Evolutionary conservation across 169 alveolate species (phyloP).

Genomic region (Cryptosporidium canis): DNA sequence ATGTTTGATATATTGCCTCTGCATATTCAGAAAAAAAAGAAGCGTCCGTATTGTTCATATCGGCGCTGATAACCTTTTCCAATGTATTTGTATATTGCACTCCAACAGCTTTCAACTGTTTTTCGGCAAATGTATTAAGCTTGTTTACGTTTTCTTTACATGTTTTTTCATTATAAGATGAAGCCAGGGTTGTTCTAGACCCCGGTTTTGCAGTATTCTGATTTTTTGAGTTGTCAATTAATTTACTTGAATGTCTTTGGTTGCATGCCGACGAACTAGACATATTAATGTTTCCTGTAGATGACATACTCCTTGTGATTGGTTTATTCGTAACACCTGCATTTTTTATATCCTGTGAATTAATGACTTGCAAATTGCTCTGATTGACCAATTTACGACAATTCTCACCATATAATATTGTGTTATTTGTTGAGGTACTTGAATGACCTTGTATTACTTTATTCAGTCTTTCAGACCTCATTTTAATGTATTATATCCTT

Average conservation of each 20-base stretch:
- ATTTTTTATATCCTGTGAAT: slow-evolving; percentile 36
- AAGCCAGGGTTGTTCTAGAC: background rate
- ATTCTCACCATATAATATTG: slow-evolving; percentile 29
- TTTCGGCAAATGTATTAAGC: slow-evolving; percentile 39
- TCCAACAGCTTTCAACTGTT: slow-evolving; percentile 44
- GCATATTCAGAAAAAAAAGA: slow-evolving; percentile 68
- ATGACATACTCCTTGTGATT: slow-evolving; percentile 64
- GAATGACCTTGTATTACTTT: slow-evolving; percentile 31
- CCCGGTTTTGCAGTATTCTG: slow-evolving; percentile 30
- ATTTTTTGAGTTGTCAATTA: slow-evolving; percentile 15
- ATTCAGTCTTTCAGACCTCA: slow-evolving; percentile 68
- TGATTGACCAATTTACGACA: slow-evolving; percentile 57
- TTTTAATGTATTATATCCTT: background rate
- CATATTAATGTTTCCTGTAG: slow-evolving; percentile 11
- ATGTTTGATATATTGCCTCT: slow-evolving; percentile 71
- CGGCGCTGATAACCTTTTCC: slow-evolving; percentile 46
- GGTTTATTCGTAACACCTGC: slow-evolving; percentile 66
- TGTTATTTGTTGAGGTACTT: slow-evolving; percentile 1
- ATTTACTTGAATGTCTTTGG: slow-evolving; percentile 22
- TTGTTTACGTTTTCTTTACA: background rate
- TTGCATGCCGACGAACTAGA: background rate
- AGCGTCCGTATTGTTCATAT: slow-evolving; percentile 55
- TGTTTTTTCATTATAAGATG: slow-evolving; percentile 1
- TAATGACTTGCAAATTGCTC: slow-evolving; percentile 22
- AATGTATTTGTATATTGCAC: slow-evolving; percentile 35